A percentile compares a stretch with the other conserved stretches of the same genome.
These are phyloP conservation scores for Saccharomycopsis olivae DNA, from an alignment of 805 yeast genomes.

Conservation along the genomic window DNA sequence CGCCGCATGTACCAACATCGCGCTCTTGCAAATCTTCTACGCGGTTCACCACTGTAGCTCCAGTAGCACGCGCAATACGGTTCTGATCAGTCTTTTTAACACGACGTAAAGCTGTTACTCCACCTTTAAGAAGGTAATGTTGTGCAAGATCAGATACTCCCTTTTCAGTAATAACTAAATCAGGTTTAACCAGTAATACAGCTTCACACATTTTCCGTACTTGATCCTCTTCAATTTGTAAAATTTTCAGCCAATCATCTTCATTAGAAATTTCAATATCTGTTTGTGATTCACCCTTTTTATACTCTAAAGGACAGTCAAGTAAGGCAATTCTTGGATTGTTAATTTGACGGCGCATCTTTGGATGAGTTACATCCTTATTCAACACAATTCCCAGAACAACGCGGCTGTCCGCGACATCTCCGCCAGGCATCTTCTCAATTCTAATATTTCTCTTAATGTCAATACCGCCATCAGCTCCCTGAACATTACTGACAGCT, in stretches of 20 bases:
- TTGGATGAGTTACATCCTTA: conserved; percentile 98
- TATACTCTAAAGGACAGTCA: conserved; percentile 96
- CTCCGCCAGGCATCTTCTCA: conserved; percentile 98
- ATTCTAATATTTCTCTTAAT: conserved; percentile 85
- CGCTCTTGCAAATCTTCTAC: conserved; percentile 87
- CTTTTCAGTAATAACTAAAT: conserved; percentile 91
- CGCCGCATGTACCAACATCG: conserved; percentile 87
- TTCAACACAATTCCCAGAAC: conserved; percentile 87
- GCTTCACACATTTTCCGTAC: conserved; percentile 79
- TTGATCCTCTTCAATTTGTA: conserved; percentile 97
- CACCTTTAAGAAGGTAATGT: conserved; percentile 88
- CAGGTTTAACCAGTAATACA: conserved; percentile 78
- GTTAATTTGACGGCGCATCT: conserved; percentile 83
- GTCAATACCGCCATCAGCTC: conserved; percentile 51
- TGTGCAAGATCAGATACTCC: conserved; percentile 98
- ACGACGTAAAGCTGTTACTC: conserved; percentile 86
- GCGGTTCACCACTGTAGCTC: conserved; percentile 94
- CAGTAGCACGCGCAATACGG: conserved; percentile 93
- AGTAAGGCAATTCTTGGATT: conserved; percentile 82
- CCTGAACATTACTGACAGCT: conserved; percentile 77
- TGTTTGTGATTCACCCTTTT: conserved; percentile 98
- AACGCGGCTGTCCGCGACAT: conserved; percentile 79
- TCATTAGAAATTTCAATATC: conserved; percentile 95
- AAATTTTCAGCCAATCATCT: conserved; percentile 89
- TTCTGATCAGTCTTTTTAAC: conserved; percentile 93